Evolutionary conservation across 352 stramenopile genomes (phyloP).

Genomic region (Pelagophyceae sp.): DNA sequence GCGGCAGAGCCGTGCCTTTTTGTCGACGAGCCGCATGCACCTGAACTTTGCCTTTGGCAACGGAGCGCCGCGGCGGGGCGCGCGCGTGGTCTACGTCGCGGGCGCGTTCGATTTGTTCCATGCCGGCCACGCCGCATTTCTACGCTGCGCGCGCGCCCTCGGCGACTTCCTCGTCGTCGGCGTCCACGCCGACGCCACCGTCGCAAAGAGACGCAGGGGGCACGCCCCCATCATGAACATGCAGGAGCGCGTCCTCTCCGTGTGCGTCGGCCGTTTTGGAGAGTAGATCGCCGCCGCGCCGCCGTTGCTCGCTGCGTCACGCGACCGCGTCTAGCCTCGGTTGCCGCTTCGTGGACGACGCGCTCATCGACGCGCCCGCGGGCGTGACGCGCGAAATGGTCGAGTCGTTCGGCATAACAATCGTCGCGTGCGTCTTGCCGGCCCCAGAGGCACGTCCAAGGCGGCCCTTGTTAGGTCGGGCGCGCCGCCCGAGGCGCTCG

Average conservation of each 20-base stretch:
- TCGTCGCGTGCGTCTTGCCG: too few relatives aligned
- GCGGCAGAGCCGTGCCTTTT: not conserved
- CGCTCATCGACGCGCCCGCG: conserved; percentile 92
- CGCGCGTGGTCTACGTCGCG: conserved; percentile 94
- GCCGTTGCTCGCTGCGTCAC: too few relatives aligned
- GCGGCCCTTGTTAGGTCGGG: too few relatives aligned
- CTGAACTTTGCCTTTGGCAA: conserved; percentile 67
- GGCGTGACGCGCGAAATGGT: conserved; percentile 92
- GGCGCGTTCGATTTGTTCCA: conserved; percentile 98
- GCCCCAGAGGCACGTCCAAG: too few relatives aligned
- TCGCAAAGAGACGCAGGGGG: conserved; percentile 53
- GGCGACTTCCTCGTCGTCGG: conserved; percentile 92
- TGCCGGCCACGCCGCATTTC: conserved; percentile 48
- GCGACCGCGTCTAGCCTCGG: conserved; percentile 59
- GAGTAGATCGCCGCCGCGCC: too few relatives aligned
- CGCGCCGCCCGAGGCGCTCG: conserved; percentile 56
- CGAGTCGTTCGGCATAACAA: conserved; percentile 66
- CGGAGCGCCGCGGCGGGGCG: conserved; percentile 68
- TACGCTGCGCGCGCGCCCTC: not conserved
- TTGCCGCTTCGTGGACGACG: conserved; percentile 92
- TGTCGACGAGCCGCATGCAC: not conserved
- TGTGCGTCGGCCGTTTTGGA: conserved; percentile 43
- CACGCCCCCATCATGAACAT: conserved; percentile 97
- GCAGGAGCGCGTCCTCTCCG: conserved; percentile 90
- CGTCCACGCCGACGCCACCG: conserved; percentile 84